Percentiles rank a stretch among this genome's conserved stretches.
These are phyloP conservation scores for Pezicula carpinea DNA, from an alignment of 2,329 filamentous ascomycete species.

Conservation along the genomic window DNA sequence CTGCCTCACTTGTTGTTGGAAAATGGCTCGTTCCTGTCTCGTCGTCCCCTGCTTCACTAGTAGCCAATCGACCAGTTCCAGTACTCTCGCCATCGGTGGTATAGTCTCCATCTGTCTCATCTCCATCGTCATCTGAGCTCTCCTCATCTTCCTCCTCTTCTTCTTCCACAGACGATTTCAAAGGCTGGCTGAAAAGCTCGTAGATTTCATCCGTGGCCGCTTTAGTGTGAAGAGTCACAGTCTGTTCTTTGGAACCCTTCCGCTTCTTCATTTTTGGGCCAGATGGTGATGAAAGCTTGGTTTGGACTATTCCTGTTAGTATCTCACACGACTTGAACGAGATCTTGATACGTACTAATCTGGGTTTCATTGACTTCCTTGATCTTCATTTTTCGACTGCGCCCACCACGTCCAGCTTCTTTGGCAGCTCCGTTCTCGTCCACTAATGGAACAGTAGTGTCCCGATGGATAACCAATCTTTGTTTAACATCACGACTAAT, in stretches of 20 bases:
- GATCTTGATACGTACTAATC: slow-evolving; percentile 60
- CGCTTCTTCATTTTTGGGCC: slow-evolving; percentile 78
- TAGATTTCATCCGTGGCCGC: slow-evolving; percentile 98
- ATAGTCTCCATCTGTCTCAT: slow-evolving; percentile 66
- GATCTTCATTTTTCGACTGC: slow-evolving; percentile 68
- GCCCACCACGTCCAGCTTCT: slow-evolving; percentile 40
- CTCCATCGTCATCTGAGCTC: slow-evolving; percentile 57
- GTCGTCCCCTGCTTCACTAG: slow-evolving; percentile 72
- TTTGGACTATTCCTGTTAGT: slow-evolving; percentile 64
- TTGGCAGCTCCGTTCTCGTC: slow-evolving; percentile 57
- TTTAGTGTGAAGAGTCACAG: slow-evolving; percentile 94
- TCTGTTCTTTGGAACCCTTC: slow-evolving; percentile 64
- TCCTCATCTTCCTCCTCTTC: slow-evolving; percentile 42
- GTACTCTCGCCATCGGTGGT: slow-evolving; percentile 85
- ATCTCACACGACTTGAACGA: too few relatives aligned
- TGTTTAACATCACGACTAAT: slow-evolving; percentile 26
- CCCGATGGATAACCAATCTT: slow-evolving; percentile 29
- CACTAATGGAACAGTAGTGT: slow-evolving; percentile 33
- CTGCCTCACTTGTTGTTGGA: slow-evolving; percentile 60
- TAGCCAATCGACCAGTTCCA: slow-evolving; percentile 63
- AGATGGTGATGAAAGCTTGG: slow-evolving; percentile 85
- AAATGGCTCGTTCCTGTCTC: slow-evolving; percentile 75
- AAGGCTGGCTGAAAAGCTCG: slow-evolving; percentile 88
- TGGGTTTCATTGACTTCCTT: slow-evolving; percentile 89
- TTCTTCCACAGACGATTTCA: slow-evolving; percentile 36